phyloP scores from a whole-genome alignment of 768 basidiomycete genomes.

The Lactifluus rugatus region DNA sequence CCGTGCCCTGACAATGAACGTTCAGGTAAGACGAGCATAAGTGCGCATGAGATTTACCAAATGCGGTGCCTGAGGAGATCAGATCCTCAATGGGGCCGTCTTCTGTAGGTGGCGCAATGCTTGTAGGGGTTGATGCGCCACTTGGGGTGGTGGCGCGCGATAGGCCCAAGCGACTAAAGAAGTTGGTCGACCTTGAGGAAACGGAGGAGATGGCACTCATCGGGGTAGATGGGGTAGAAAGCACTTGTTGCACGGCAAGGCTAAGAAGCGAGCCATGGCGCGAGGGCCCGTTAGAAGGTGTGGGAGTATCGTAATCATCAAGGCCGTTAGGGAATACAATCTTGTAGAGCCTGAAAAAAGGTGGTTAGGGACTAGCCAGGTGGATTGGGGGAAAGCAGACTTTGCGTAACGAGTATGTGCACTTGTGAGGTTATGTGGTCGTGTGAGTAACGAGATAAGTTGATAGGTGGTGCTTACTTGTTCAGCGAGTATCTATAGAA shows the following conservation, averaged over 20 bases:
- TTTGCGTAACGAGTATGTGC: conserved; percentile 71
- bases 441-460: neutral
- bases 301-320: conserved; percentile 34
- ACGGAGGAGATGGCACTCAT: conserved; percentile 3
- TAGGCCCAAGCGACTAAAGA: conserved; percentile 25
- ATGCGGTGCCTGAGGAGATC: conserved; percentile 66
- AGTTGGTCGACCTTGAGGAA: conserved; percentile 13
- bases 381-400: conserved; percentile 27
- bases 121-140: conserved; percentile 11
- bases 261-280: conserved; percentile 27
- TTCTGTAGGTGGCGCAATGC: neutral
- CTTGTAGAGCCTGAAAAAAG: conserved; percentile 44
- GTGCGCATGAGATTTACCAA: conserved; percentile 37
- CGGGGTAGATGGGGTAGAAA: conserved; percentile 19
- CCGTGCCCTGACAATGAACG: conserved; percentile 23
- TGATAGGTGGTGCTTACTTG: conserved; percentile 30
- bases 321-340: conserved; percentile 56
- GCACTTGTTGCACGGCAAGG: conserved; percentile 4
- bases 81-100: conserved; percentile 63
- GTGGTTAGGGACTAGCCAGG: neutral
- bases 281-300: conserved; percentile 29
- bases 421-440: conserved; percentile 24
- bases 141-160: conserved; percentile 20
- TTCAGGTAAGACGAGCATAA: neutral
- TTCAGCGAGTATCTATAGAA: conserved; percentile 41